A percentile compares a stretch with the other conserved stretches of the same genome.
Evolutionary conservation across 164 flowering plant genomes (phyloP).

Genomic region (Chimonanthus praecox): DNA sequence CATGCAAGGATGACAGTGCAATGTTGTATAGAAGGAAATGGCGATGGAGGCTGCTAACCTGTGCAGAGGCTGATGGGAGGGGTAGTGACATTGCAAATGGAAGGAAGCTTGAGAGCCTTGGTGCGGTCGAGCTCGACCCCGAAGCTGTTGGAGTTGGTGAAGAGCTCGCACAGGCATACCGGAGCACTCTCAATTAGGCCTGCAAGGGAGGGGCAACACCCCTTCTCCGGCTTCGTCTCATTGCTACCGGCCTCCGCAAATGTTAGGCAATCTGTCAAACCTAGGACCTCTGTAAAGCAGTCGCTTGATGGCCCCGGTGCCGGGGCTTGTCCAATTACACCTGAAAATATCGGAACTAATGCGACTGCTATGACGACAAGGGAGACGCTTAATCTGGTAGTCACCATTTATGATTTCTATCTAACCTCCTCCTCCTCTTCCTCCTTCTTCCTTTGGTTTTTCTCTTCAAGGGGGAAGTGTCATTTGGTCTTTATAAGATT

Average conservation of each 20-base stretch:
- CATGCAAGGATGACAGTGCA: no score
- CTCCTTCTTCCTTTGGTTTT: not conserved
- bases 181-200: conserved; percentile 52
- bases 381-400: not conserved
- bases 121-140: conserved; percentile 33
- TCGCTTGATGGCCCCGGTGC: conserved; percentile 20
- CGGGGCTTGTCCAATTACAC: conserved; percentile 11
- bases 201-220: conserved; percentile 59
- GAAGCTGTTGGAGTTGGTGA: conserved; percentile 21
- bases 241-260: conserved; percentile 56
- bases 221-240: conserved; percentile 42
- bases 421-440: no score
- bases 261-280: conserved; percentile 54
- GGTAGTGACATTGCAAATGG: conserved; percentile 39
- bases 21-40: not conserved
- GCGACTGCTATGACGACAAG: not conserved
- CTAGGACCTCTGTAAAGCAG: conserved; percentile 27
- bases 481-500: not conserved
- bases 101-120: conserved; percentile 51
- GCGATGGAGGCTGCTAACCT: not conserved
- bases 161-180: conserved; percentile 53
- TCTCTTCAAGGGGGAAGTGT: not conserved
- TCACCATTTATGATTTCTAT: not conserved
- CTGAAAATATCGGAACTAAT: not conserved
- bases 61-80: conserved; percentile 38